These are phyloP conservation scores for Neoscytalidium dimidiatum DNA, from an alignment of 2,329 filamentous ascomycete species.

Conservation along the genomic window DNA sequence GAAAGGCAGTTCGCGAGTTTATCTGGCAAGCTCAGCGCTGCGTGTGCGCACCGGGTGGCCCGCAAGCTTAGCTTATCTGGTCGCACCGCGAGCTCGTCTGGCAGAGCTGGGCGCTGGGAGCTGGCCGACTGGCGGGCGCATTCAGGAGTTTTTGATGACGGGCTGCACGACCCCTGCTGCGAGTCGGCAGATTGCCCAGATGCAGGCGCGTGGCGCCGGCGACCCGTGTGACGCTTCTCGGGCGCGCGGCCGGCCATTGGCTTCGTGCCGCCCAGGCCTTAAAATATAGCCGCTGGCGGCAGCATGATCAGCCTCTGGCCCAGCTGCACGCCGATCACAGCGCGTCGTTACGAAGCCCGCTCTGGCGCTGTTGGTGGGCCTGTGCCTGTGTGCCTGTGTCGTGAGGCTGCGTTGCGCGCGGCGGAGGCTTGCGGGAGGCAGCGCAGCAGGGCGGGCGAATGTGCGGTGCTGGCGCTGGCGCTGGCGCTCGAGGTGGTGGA, in stretches of 20 bases:
- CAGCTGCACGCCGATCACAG: conserved; percentile 15
- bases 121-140: conserved; percentile 10
- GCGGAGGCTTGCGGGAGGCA: neutral
- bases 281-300: conserved; percentile 13
- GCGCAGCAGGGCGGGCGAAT: neutral
- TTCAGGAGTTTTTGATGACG: conserved; percentile 17
- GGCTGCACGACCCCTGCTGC: conserved; percentile 13
- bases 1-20: conserved; percentile 14
- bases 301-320: conserved; percentile 15
- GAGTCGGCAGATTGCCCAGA: conserved; percentile 18
- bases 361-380: neutral
- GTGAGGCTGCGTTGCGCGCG: neutral
- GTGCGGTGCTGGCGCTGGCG: too few relatives aligned
- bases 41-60: conserved; percentile 2
- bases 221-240: neutral
- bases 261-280: conserved; percentile 13
- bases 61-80: conserved; percentile 9
- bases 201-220: conserved; percentile 17
- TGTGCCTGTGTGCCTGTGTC: neutral
- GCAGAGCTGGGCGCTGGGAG: neutral
- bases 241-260: conserved; percentile 11
- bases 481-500: too few relatives aligned
- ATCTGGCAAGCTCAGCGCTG: conserved; percentile 1
- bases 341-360: conserved; percentile 4
- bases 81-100: neutral